Evolutionary conservation across 2,329 filamentous ascomycete genomes (phyloP), one percentile per base, ranked within the genome.

Genomic region (Colletotrichum melonis): DNA sequence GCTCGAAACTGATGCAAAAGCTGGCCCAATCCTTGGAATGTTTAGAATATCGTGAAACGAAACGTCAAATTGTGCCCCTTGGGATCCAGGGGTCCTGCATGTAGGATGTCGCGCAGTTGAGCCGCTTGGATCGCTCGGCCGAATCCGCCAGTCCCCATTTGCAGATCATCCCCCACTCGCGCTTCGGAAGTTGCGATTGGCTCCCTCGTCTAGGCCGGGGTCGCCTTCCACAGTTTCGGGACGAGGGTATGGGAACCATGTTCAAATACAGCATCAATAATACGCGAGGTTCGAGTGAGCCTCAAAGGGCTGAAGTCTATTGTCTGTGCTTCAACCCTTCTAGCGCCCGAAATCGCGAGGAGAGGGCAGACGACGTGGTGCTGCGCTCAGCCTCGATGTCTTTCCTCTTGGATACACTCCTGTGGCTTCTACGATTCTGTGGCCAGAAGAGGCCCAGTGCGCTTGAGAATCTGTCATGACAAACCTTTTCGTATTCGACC

Each of bases 21-120:
- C 54, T 58, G n/a, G 19, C n/a, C 9, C 4, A 30, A 69, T 69
- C 70, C 70, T 54, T 60, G 55, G 5, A 49, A 49, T 24, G 52
- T 63, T 58, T 69, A 32, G 55, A 60, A 60, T 28, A 65, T 73
- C 67, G 26, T 62, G 68, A 73, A 70, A 70, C 70, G 55, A 70
- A 73, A 70, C 70, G 32, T 60, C 56, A 54, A n/a, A 49, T 30
- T 9, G n/a, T 49, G 8, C 46, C 26, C 46, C 60, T 65, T 30
- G 42, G 9, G 2, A 22, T 38, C 3, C 70, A 65, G 26, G 70
- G 66, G 22, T 65, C 42, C 22, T 65, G 46, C 52, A 38, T 64
- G 46, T 56, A 6, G 12, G 42, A 49, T 49, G 42, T 49, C 35
- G 55, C 19, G 9, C 0, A 57, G 14, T 30, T 24, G 28, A 55